phyloP scores from a whole-genome alignment of 2,329 filamentous ascomycete genomes.

The Monosporascus cannonballus region DNA sequence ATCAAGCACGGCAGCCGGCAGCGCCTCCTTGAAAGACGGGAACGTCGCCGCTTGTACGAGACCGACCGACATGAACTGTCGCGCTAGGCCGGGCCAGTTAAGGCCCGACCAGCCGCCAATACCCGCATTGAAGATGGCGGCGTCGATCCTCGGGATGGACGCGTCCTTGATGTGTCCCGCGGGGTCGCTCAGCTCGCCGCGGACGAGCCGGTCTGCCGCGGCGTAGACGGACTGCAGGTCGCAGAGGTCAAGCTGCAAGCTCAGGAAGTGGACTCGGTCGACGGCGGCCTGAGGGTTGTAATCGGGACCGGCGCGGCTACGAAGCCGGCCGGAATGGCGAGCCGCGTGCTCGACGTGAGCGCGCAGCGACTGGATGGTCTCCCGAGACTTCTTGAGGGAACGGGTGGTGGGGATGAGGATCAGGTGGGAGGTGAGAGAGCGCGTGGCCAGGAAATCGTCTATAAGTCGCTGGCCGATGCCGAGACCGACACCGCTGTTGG shows the following conservation, averaged over 20 bases:
- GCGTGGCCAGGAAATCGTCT: constrained; percentile 75
- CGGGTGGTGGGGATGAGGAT: constrained; percentile 82
- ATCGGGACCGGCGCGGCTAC: constrained; percentile 29
- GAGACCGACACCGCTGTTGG: constrained; percentile 74
- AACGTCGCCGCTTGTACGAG: constrained; percentile 65
- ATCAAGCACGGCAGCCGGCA: constrained; percentile 37
- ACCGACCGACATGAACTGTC: constrained; percentile 49
- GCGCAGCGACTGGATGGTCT: constrained; percentile 61
- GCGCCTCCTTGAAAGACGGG: constrained; percentile 68
- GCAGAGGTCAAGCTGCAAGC: constrained; percentile 55
- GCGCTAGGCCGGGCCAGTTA: constrained; percentile 57
- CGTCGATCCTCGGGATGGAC: constrained; percentile 66
- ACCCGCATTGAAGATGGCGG: constrained; percentile 79
- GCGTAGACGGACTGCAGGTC: constrained; percentile 45
- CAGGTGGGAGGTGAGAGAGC: constrained; percentile 61
- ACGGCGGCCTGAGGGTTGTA: constrained; percentile 38
- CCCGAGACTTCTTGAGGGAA: constrained; percentile 63
- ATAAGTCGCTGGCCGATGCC: constrained; percentile 79
- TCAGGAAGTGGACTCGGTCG: constrained; percentile 50
- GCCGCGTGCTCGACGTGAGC: constrained; percentile 51
- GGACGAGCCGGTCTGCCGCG: constrained; percentile 41
- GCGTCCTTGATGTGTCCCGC: constrained; percentile 31
- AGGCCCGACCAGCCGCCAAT: constrained; percentile 82
- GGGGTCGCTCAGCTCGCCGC: constrained; percentile 40
- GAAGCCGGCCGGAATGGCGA: constrained; percentile 31